Base-by-base conservation (phyloP, 2,329 filamentous ascomycete genomes). In the Coniochaeta sp. region DNA sequence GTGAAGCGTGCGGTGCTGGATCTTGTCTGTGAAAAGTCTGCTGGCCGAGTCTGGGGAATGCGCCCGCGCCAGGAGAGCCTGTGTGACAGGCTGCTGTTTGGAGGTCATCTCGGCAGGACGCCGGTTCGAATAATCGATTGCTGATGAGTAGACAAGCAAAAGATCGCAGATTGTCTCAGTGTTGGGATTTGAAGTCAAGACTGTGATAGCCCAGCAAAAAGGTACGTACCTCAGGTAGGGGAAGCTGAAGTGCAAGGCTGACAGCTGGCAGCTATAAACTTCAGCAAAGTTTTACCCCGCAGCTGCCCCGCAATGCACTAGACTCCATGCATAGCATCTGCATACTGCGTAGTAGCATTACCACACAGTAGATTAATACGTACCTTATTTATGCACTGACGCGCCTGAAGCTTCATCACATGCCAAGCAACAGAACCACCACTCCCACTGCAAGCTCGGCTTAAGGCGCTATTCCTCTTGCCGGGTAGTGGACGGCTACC, bases 1-100 rank as follows among this genome's bases (percentile, higher is more conserved):
- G 68, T 89, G 85, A 60, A 97, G 85, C 0, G 91, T 88, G 55
- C 91, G 91, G 70, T 91, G 87, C 67, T 91, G 86, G 71, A 96
- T 85, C 74, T 92, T 92, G 64, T 96, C 90, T 63, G 82, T 80
- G 79, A 89, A 93, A 73, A 96, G 90, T 59, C 86, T 82, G 36
- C 79, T 77, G 59, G 87, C 85, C 60, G 83, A 87, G 64, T 89
- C 82, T 28, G 91, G 88, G 2, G 90, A 88, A 75, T 96, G 91
- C 10, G 91, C 91, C 67, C 90, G 87, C 6, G 82, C 75, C 58
- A 98, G 87, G 57, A 97, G 85, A 8, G 80, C 75, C 64, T 86
- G 81, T 0, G 85, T 86, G 10, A 84, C 70, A 52, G 75, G 69
- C 58, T 76, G 74, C 40, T 68, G 60, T 54, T 68, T 67, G 42